Conservation (phyloP, 2,329 filamentous ascomycete species). For the Penicillium sp. region DNA sequence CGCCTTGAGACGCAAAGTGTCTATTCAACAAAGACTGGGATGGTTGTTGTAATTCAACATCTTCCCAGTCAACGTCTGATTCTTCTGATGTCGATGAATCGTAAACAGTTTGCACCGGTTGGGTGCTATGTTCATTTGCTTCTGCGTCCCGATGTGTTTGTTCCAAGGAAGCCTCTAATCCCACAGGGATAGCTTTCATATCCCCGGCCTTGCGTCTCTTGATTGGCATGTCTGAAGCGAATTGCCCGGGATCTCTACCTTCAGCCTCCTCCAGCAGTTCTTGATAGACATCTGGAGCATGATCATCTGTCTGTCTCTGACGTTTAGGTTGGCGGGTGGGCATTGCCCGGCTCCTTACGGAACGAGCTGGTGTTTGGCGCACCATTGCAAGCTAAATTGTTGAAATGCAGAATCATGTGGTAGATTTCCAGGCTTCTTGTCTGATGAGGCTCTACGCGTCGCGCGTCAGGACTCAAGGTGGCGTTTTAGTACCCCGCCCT, state of each 20-base stretch:
- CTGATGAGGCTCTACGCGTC: slow-evolving; percentile 2
- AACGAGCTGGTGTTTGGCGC: slow-evolving; percentile 21
- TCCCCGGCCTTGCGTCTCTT: slow-evolving; percentile 43
- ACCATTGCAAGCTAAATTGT: slow-evolving; percentile 14
- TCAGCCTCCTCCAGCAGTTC: slow-evolving; percentile 46
- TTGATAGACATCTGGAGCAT: slow-evolving; percentile 40
- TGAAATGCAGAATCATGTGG: neutral
- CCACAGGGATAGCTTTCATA: slow-evolving; percentile 16
- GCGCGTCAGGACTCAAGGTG: slow-evolving; percentile 6
- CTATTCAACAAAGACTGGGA: slow-evolving; percentile 16
- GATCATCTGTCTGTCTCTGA: slow-evolving; percentile 23
- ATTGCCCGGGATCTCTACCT: slow-evolving; percentile 30
- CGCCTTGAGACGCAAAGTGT: slow-evolving; percentile 6
- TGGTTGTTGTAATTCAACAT: slow-evolving; percentile 50
- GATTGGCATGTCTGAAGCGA: slow-evolving; percentile 29
- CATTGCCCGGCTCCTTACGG: slow-evolving; percentile 16
- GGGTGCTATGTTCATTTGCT: slow-evolving; percentile 12
- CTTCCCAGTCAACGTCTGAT: slow-evolving; percentile 66
- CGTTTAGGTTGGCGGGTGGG: slow-evolving; percentile 12
- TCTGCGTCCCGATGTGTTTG: slow-evolving; percentile 15
- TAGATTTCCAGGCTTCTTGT: neutral
- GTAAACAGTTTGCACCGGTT: slow-evolving; percentile 35
- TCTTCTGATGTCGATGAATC: slow-evolving; percentile 53
- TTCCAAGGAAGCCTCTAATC: slow-evolving; percentile 1
- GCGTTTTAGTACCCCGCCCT: neutral